These are phyloP conservation scores for Eurotiales sp. DNA, from an alignment of 2,329 filamentous ascomycete genomes.

Conservation along the genomic window DNA sequence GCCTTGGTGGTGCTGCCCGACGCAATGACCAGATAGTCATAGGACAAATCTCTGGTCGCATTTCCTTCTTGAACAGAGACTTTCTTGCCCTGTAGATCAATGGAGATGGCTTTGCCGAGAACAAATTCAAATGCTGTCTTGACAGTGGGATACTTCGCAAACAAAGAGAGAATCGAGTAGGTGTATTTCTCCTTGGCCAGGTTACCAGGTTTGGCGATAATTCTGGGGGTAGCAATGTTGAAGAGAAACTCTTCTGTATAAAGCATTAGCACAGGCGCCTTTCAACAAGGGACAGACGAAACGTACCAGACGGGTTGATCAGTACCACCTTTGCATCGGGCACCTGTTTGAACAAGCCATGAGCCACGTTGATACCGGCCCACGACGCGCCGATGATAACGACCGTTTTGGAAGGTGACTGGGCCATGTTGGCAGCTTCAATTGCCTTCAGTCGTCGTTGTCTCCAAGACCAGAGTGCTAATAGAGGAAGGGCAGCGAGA, in stretches of 20 bases:
- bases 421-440: constrained; percentile 4
- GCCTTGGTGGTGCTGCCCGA: constrained; percentile 44
- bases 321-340: constrained; percentile 46
- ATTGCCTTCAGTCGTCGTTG: constrained; percentile 3
- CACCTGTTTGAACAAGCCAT: constrained; percentile 29
- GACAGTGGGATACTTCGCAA: constrained; percentile 43
- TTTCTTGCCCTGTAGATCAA: constrained; percentile 40
- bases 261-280: neutral
- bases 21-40: constrained; percentile 51
- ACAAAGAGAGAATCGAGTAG: constrained; percentile 43
- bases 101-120: constrained; percentile 21
- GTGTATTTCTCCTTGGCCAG: constrained; percentile 14
- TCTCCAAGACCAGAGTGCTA: constrained; percentile 10
- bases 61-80: constrained; percentile 29
- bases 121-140: constrained; percentile 42
- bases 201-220: constrained; percentile 41
- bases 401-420: constrained; percentile 17
- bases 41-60: constrained; percentile 23
- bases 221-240: constrained; percentile 48
- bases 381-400: constrained; percentile 32
- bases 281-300: neutral
- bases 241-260: constrained; percentile 47
- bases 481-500: constrained; percentile 3
- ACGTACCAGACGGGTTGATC: constrained; percentile 42
- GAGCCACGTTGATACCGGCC: constrained; percentile 26